These are phyloP conservation scores for Goffeauzyma gilvescens DNA, from an alignment of 768 basidiomycete genomes.

Conservation along the genomic window DNA sequence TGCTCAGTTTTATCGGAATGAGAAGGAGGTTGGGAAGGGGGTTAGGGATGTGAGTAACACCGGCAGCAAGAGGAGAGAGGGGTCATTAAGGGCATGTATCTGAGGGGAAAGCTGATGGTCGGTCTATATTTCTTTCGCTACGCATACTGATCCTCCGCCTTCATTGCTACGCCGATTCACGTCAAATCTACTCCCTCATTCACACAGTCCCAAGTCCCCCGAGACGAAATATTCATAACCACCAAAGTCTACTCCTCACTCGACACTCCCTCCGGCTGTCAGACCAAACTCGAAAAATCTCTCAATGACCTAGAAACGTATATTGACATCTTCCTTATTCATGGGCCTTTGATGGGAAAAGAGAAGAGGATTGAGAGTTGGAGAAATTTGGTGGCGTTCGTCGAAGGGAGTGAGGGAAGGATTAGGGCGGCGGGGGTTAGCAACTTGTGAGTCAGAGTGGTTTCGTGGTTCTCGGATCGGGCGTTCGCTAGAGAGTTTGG, in stretches of 20 bases:
- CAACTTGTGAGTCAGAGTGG: slow-evolving; percentile 36
- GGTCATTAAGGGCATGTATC: slow-evolving; percentile 35
- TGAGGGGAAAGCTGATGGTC: slow-evolving; percentile 36
- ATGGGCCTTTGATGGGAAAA: slow-evolving; percentile 49
- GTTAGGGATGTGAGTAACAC: slow-evolving; percentile 3
- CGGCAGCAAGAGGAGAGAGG: neutral
- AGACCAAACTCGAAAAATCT: slow-evolving; percentile 1
- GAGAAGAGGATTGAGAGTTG: slow-evolving; percentile 52
- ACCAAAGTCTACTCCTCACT: slow-evolving; percentile 39
- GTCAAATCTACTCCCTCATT: too few relatives aligned
- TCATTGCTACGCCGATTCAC: too few relatives aligned
- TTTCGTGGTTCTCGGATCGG: too few relatives aligned
- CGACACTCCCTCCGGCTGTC: neutral
- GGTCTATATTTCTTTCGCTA: slow-evolving; percentile 35
- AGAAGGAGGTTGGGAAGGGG: slow-evolving; percentile 2
- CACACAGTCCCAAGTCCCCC: slow-evolving; percentile 34
- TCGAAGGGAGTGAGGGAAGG: slow-evolving; percentile 37
- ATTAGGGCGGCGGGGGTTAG: slow-evolving; percentile 58
- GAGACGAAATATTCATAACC: slow-evolving; percentile 41
- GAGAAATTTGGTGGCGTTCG: slow-evolving; percentile 48
- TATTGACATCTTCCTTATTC: slow-evolving; percentile 60
- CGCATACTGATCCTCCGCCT: too few relatives aligned
- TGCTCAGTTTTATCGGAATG: slow-evolving; percentile 10
- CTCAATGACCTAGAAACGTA: slow-evolving; percentile 35
- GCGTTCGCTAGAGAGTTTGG: too few relatives aligned